Evolutionary conservation across 2,329 filamentous ascomycete genomes (phyloP).

Genomic region (Chalara sp.): DNA sequence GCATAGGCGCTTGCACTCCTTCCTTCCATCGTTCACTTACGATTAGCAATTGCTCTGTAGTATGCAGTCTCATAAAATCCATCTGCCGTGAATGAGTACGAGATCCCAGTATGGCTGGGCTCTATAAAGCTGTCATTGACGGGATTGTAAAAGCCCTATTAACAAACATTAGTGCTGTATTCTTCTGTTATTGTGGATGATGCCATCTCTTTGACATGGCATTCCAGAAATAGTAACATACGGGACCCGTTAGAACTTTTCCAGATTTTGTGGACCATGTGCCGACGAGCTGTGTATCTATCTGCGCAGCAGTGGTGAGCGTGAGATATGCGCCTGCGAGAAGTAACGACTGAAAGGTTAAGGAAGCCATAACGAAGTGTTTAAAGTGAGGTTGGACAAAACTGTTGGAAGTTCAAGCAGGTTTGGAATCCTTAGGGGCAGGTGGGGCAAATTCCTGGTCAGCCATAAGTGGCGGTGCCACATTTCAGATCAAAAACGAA

Average conservation of each 20-base stretch:
- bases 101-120: conserved; percentile 60
- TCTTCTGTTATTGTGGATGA: background rate
- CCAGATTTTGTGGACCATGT: conserved; percentile 69
- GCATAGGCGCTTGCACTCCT: conserved; percentile 1
- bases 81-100: conserved; percentile 65
- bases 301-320: conserved; percentile 28
- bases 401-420: background rate
- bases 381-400: background rate
- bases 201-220: conserved; percentile 3
- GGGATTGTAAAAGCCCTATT: conserved; percentile 63
- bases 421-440: too few species aligned
- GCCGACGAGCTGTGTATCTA: conserved; percentile 49
- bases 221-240: conserved; percentile 35
- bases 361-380: conserved; percentile 21
- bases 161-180: conserved; percentile 9
- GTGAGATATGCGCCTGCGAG: conserved; percentile 21
- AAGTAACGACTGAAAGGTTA: conserved; percentile 29
- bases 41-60: conserved; percentile 63
- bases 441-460: background rate
- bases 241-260: conserved; percentile 62
- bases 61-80: conserved; percentile 64
- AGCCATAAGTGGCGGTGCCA: too few species aligned
- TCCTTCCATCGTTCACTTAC: conserved; percentile 34
- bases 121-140: conserved; percentile 59
- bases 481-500: too few species aligned